Evolutionary conservation across 2,329 filamentous ascomycete genomes (phyloP).

Genomic region (Simplicillium sp.): DNA sequence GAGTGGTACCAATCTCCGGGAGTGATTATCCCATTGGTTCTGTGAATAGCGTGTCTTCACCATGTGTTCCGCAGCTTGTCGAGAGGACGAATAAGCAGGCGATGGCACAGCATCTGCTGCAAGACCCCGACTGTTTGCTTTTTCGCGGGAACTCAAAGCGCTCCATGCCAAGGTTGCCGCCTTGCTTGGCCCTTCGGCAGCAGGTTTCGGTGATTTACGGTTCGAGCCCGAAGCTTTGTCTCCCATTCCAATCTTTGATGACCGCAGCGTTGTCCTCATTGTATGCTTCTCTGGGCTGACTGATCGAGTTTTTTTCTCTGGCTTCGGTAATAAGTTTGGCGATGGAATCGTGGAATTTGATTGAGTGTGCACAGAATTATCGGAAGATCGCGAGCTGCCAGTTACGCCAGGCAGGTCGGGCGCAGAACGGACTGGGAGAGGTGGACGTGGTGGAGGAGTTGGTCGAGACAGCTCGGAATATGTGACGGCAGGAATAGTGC

Average conservation of each 20-base stretch:
- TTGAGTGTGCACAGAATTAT: conserved; percentile 2
- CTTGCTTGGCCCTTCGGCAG: conserved; percentile 47
- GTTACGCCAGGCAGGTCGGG: conserved; percentile 36
- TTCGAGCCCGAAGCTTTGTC: conserved; percentile 30
- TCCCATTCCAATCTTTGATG: conserved; percentile 28
- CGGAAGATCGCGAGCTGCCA: conserved; percentile 12
- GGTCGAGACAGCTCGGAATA: conserved; percentile 77
- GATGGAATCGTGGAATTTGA: conserved; percentile 16
- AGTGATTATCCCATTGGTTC: conserved; percentile 45
- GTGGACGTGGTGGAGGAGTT: conserved; percentile 45
- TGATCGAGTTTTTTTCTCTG: conserved; percentile 33
- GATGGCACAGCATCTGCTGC: conserved; percentile 13
- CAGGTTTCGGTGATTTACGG: conserved; percentile 30
- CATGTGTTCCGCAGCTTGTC: conserved; percentile 20
- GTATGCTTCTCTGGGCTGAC: conserved; percentile 51
- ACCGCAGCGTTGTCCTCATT: conserved; percentile 52
- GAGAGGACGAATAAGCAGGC: no score
- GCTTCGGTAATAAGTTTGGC: conserved; percentile 19
- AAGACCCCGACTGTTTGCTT: conserved; percentile 13
- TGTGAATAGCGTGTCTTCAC: conserved; percentile 20
- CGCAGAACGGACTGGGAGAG: conserved; percentile 42
- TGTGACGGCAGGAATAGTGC: conserved; percentile 70
- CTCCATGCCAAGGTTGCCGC: conserved; percentile 57
- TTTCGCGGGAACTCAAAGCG: conserved; percentile 31
- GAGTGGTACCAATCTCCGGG: conserved; percentile 36